Conservation (phyloP, 768 basidiomycete species). For the Strobilomyces confusus region DNA sequence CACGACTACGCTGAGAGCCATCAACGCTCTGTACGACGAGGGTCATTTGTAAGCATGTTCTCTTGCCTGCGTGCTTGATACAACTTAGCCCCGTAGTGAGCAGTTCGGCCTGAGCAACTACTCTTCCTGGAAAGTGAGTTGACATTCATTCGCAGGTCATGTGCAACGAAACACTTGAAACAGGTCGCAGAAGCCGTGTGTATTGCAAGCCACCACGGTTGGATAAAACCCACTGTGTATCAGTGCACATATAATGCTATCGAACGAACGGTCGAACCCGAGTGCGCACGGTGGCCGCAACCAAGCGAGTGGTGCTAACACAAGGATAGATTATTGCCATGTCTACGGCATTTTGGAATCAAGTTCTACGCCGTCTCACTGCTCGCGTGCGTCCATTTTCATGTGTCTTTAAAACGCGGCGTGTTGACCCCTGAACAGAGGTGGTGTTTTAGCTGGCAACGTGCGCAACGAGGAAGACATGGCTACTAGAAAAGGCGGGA, state of each 20-base stretch:
- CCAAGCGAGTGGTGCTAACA: not conserved
- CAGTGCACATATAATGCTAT: conserved; percentile 47
- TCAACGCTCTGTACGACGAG: conserved; percentile 46
- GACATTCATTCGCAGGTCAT: not conserved
- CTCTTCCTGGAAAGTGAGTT: conserved; percentile 33
- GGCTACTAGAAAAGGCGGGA: conserved; percentile 4
- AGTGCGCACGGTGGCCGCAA: conserved; percentile 11
- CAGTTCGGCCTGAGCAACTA: conserved; percentile 18
- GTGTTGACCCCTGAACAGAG: conserved; percentile 1
- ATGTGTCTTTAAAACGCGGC: not conserved
- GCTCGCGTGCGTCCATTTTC: conserved; percentile 5
- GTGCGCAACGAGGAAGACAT: conserved; percentile 13
- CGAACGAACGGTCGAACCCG: conserved; percentile 37
- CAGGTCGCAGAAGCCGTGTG: conserved; percentile 43
- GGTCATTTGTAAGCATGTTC: conserved; percentile 43
- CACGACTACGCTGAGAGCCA: conserved; percentile 40
- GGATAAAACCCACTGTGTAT: conserved; percentile 47
- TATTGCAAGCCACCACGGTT: conserved; percentile 41
- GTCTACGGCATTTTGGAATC: conserved; percentile 39
- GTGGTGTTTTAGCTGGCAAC: conserved; percentile 13
- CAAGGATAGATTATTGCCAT: conserved; percentile 33
- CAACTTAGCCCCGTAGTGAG: not conserved
- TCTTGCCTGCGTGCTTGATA: not conserved
- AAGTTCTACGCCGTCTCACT: conserved; percentile 32
- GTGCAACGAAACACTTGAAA: not conserved